Base-by-base conservation (phyloP, 1,284 basidiomycete species). In the Irpex sp. region DNA sequence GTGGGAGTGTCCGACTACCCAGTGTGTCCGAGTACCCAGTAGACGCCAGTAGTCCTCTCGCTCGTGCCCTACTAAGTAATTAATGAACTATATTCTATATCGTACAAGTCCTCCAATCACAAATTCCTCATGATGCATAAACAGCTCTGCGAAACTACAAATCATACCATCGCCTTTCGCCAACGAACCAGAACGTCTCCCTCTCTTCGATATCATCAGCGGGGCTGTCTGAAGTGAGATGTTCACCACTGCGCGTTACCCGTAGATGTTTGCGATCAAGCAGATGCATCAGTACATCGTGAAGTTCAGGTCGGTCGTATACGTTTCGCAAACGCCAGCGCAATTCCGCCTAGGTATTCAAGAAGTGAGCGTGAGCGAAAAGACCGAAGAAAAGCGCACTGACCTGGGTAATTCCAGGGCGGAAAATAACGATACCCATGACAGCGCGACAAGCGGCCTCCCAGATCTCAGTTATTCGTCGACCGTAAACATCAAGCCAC, bases 351-450 rank as follows among this genome's bases (percentile, higher is more conserved):
- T 94, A 67, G 52, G 40, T 26, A 11, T 11, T 8, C 11, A 55
- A 31, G 8, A 61, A 60, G 48, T 21, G 40, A 62, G 55, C 56
- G 60, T 9, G 44, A 60, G 37, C n/a, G 57, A 49, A 37, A 21
- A 13, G 1, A 47, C 13, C 17, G 13, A 31, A n/a, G 58, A 6
- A 56, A 26, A 40, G 7, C 4, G n/a, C n/a, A 71, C 83, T 70
- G 70, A 92, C 93, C 82, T 92, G 85, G 40, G 83, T 82, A 57
- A 92, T 84, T 2, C 91, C 92, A 7, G 93, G 92, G 65, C 87
- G 82, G 65, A 86, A 82, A 47, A 91, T 74, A 56, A 95, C 72
- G 37, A 86, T 74, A 4, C 88, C 85, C 55, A 87, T 79, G 34
- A 92, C 85, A n/a, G 88, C 85, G 65, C 85, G 81, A 52, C 88